Evolutionary conservation across 768 basidiomycete species (phyloP), one percentile per base, ranked within the genome.

Genomic region (Psilocybe azurescens): DNA sequence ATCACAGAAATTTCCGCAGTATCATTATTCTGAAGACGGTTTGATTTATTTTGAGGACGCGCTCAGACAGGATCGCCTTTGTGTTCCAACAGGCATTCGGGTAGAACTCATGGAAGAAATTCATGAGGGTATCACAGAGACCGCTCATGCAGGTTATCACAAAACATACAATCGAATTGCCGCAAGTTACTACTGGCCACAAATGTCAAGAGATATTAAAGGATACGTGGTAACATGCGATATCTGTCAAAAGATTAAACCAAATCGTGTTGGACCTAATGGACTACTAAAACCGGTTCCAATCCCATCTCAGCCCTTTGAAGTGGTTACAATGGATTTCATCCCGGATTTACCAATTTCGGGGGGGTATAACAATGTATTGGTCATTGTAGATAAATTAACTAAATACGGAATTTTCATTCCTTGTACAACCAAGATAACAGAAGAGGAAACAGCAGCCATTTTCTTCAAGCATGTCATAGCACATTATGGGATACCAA

Each of bases 341-440:
- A 74, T 81, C 0, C 69, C 71, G 1, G 71, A 75, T 9, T 67
- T 81, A 2, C 78, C 78, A 0, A 5, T 44, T 0, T 74, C 72
- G 4, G 53, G 72, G 3, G 75, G 73, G 0, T 77, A 57, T 61
- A 62, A 74, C 53, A 69, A 64, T 30, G 62, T 77, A 0, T 64
- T 76, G 11, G 76, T 78, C 0, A 68, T 83, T 1, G 75, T 81
- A 5, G 73, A 75, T 53, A 69, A 72, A 56, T 60, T 75, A 0
- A 77, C 77, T 3, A 84, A 84, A 59, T 73, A 72, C 64, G 76
- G 65, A 0, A 72, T 77, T 14, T 80, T 83, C 65, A 73, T 82
- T 18, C 78, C 81, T 3, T 61, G 67, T 39, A 57, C 58, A 13
- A 67, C 71, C 5, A 67, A 29, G 0, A 67, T 75, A 28, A 68